Evolutionary conservation across 148 eudicot genomes (phyloP).

Genomic region (Persicaria maculosa): DNA sequence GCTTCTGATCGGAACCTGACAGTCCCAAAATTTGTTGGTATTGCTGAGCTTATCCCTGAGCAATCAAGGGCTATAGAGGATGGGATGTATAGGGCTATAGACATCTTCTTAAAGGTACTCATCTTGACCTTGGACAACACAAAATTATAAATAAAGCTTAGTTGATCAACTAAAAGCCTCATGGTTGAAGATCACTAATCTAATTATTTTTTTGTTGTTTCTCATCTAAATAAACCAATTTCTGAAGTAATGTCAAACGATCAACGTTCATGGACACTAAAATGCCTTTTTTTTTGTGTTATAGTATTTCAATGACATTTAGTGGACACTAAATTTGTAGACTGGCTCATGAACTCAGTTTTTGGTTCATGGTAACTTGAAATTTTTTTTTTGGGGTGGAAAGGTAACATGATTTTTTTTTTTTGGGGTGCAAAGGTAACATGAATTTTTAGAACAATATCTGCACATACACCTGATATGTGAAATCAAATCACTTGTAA

Average conservation of each 20-base stretch:
- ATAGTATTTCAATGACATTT: no score
- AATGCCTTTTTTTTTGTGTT: no score
- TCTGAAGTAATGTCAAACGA: no score
- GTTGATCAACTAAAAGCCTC: background rate
- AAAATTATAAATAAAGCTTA: background rate
- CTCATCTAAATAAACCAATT: no score
- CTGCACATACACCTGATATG: background rate
- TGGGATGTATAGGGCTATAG: constrained; percentile 86
- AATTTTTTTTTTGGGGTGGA: no score
- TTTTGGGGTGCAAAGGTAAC: no score
- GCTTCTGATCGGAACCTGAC: constrained; percentile 72
- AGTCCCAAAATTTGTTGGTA: constrained; percentile 50
- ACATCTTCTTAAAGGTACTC: constrained; percentile 79
- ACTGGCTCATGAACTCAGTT: no score
- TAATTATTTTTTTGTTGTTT: background rate
- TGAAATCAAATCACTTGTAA: background rate
- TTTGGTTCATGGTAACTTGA: no score
- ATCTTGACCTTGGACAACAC: constrained; percentile 6
- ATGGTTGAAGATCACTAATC: background rate
- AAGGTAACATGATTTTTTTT: no score
- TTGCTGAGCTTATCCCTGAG: constrained; percentile 80
- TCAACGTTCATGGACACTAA: no score
- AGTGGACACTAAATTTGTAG: no score
- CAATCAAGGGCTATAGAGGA: constrained; percentile 71
- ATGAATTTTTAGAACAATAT: no score